Percentiles rank a stretch among this genome's conserved stretches.
Conservation (phyloP, 768 basidiomycete species). For the Amanita rimosa region DNA sequence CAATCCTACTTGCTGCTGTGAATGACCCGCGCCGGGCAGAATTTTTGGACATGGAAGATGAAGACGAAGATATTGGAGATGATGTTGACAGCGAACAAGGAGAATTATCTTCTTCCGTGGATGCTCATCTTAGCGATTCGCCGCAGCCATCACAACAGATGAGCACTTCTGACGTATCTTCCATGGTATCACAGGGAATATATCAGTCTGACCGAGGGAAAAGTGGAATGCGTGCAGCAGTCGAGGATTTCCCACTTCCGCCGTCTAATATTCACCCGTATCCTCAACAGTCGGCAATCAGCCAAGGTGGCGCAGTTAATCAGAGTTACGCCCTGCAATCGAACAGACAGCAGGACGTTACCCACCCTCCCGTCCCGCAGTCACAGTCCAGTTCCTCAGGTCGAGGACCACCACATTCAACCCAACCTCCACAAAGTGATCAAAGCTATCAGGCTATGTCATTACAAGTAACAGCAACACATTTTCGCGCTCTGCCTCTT, state of each 20-base stretch:
- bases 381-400: neutral
- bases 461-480: conserved; percentile 20
- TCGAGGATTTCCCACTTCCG: conserved; percentile 44
- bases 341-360: neutral
- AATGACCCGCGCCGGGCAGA: conserved; percentile 25
- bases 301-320: conserved; percentile 12
- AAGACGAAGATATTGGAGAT: conserved; percentile 29
- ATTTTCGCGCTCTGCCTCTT: conserved; percentile 66
- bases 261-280: conserved; percentile 18
- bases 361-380: neutral
- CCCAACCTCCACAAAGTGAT: conserved; percentile 12
- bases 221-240: conserved; percentile 27
- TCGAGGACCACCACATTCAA: neutral
- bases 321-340: neutral
- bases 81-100: neutral
- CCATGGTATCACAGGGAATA: neutral
- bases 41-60: conserved; percentile 59
- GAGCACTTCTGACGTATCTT: neutral
- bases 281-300: conserved; percentile 14
- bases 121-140: neutral
- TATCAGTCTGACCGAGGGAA: conserved; percentile 12
- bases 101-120: neutral
- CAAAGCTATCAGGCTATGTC: conserved; percentile 13
- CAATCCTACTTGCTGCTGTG: conserved; percentile 10
- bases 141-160: neutral